phyloP scores from a whole-genome alignment of 2,329 filamentous ascomycete species.

The Sclerotinia spermophila region DNA sequence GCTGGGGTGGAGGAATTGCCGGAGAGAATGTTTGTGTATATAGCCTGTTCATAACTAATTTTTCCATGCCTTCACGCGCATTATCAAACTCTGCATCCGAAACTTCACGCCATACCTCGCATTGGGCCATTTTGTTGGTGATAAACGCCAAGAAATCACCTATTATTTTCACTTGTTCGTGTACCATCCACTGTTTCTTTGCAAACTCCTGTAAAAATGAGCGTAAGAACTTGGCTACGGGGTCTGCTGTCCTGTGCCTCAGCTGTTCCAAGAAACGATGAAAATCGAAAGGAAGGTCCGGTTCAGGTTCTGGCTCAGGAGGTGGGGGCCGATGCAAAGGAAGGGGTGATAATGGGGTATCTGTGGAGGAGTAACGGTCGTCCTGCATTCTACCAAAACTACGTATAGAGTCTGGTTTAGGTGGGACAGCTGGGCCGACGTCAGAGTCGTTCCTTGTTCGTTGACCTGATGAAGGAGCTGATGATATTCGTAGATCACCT shows the following conservation, averaged over 20 bases:
- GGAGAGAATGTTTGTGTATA: slow-evolving; percentile 97
- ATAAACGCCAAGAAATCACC: slow-evolving; percentile 96
- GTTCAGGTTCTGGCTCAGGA: slow-evolving; percentile 74
- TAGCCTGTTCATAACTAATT: slow-evolving; percentile 96
- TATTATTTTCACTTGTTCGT: slow-evolving; percentile 99
- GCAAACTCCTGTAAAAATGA: slow-evolving; percentile 93
- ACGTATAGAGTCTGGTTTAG: slow-evolving; percentile 38
- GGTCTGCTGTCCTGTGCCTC: slow-evolving; percentile 94
- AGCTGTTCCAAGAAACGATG: slow-evolving; percentile 95
- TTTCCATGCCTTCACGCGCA: slow-evolving; percentile 97
- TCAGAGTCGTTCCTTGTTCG: slow-evolving; percentile 31
- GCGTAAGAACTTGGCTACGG: slow-evolving; percentile 90
- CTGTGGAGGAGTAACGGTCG: slow-evolving; percentile 44
- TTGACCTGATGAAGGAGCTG: slow-evolving; percentile 20
- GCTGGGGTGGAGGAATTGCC: slow-evolving; percentile 78
- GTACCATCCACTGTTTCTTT: slow-evolving; percentile 99
- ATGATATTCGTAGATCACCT: slow-evolving; percentile 33
- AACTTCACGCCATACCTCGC: slow-evolving; percentile 93
- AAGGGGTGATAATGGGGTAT: slow-evolving; percentile 44
- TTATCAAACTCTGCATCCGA: slow-evolving; percentile 98
- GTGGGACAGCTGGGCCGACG: slow-evolving; percentile 41
- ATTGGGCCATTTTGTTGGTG: slow-evolving; percentile 95
- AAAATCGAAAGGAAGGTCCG: slow-evolving; percentile 89
- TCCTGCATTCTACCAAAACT: slow-evolving; percentile 38
- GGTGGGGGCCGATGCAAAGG: slow-evolving; percentile 60